Evolutionary conservation across 2,329 filamentous ascomycete species (phyloP), one percentile per base, ranked within the genome.

Genomic region (Chaetomium olivaceum): DNA sequence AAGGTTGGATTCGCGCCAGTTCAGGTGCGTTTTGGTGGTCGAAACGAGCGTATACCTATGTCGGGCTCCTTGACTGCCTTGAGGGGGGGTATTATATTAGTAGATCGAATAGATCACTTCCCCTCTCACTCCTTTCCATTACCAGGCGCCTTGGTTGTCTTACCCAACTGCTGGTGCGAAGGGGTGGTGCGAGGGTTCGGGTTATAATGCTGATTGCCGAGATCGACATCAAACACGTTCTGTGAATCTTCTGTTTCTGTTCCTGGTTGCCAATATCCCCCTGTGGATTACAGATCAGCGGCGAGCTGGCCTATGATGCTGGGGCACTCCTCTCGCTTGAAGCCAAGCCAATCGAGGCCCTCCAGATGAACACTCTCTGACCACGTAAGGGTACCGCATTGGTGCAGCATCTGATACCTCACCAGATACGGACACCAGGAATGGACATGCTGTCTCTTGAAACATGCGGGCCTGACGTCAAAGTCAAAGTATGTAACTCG

Each of bases 321-420:
- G 3, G 21, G 6, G 3, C 4, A 19, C 25, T 57, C 4, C 16
- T 31, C 11, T 3, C 50, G 39, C 39, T 43, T 43, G 16, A 43
- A 43, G 7, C 36, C 33, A 33, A 36, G 14, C 52, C 31, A 46
- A 59, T 55, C 21, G 56, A 55, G 52, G 14, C n/a, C 3, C n/a
- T n/a, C 36, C 27, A 33, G 25, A 16, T 9, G 19, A 12, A 7
- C n/a, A 1, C 23, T 23, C 4, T 7, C n/a, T 33, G 58, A 48
- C 58, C 62, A 62, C 62, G 65, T 67, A 59, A 19, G 2, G 12
- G 48, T 58, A 27, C 25, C 56, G 55, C 25, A 62, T 65, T 67
- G 58, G 62, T 43, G 57, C 57, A 36, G n/a, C 48, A 46, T 16
- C 2, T n/a, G 21, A 16, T 19, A 16, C 16, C 16, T 46, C 21